Percentiles rank a stretch among this genome's conserved stretches.
These are phyloP conservation scores for Aspergillus sp. DNA, from an alignment of 2,329 filamentous ascomycete species.

Conservation along the genomic window DNA sequence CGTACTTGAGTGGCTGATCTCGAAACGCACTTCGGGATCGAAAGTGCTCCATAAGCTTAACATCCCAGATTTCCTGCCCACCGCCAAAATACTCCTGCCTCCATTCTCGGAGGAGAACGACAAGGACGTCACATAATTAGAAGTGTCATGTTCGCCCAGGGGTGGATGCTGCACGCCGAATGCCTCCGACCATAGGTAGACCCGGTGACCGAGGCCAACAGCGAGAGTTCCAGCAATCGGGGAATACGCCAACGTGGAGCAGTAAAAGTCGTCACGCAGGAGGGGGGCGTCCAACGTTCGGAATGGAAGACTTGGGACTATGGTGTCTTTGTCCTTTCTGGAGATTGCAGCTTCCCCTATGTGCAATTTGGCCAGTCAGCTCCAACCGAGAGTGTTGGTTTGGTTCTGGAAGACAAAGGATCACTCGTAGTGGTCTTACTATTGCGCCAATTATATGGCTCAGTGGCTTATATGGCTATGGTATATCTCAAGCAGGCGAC, in stretches of 20 bases:
- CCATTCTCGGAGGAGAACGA: conserved; percentile 84
- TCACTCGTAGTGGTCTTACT: background rate
- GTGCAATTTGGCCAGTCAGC: conserved; percentile 1
- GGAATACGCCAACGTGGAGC: conserved; percentile 86
- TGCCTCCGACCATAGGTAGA: conserved; percentile 89
- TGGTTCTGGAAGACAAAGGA: background rate
- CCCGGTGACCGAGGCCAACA: conserved; percentile 75
- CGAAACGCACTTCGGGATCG: conserved; percentile 69
- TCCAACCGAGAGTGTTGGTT: background rate
- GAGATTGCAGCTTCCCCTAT: conserved; percentile 28
- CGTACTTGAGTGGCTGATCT: conserved; percentile 71
- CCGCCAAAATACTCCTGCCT: conserved; percentile 78
- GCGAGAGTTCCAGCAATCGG: conserved; percentile 74
- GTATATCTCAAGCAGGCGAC: background rate
- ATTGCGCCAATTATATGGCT: background rate
- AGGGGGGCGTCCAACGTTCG: conserved; percentile 87
- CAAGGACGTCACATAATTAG: conserved; percentile 76
- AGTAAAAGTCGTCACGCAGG: conserved; percentile 95
- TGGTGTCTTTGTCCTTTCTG: conserved; percentile 37
- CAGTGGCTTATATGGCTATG: background rate
- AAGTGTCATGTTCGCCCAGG: conserved; percentile 54
- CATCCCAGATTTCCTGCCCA: conserved; percentile 77
- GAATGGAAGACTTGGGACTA: conserved; percentile 74
- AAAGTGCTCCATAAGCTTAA: conserved; percentile 78
- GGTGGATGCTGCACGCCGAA: conserved; percentile 66